Base-by-base conservation (phyloP, 306 rosid species). In the Notholithocarpus densiflorus region DNA sequence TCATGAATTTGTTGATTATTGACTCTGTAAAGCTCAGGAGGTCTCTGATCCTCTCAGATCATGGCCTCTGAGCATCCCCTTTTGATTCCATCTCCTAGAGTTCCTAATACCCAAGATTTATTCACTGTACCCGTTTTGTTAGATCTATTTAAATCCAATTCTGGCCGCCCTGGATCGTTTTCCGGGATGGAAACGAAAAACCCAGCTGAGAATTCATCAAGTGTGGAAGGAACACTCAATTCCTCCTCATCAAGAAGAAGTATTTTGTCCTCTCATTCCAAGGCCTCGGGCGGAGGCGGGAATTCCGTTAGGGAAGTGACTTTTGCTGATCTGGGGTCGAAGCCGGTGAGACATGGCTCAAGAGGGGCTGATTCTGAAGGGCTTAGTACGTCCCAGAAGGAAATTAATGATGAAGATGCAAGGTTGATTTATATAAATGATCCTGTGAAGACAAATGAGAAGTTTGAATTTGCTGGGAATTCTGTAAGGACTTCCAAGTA, bases 371-470 rank as follows among this genome's bases (percentile, higher is more conserved):
- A 92, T 56, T 90, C 97, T 1, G 99, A 91, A 81, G 89, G 70
- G 2, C 34, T 85, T 52, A 85, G 87, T 76, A 34, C 83, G 79
- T 95, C 99, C 5, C 95, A 89, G 88, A 95, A 89, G 88, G 98
- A 95, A 83, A 82, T 95, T 77, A 88, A 78, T 19, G 99, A 95
- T 15, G 99, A 93, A 73, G 94, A 95, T 80, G 96, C 92, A 8
- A 85, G 98, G 77, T 79, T 93, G 82, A 69, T 93, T 61, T 83
- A 86, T 55, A 85, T 95, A 56, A 83, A 90, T 55, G 92, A 95
- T 76, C 88, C 94, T 40, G 83, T 32, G 31, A 88, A 55, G 77
- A 90, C 99, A 18, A 89, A 93, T 20, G 93, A 86, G 83, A 89
- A 74, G 81, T 89, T 89, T 70, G 90, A 86, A 68, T 93, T 91